phyloP scores from a whole-genome alignment of 1,139 yeast species.

The Debaryomyces udenii region DNA sequence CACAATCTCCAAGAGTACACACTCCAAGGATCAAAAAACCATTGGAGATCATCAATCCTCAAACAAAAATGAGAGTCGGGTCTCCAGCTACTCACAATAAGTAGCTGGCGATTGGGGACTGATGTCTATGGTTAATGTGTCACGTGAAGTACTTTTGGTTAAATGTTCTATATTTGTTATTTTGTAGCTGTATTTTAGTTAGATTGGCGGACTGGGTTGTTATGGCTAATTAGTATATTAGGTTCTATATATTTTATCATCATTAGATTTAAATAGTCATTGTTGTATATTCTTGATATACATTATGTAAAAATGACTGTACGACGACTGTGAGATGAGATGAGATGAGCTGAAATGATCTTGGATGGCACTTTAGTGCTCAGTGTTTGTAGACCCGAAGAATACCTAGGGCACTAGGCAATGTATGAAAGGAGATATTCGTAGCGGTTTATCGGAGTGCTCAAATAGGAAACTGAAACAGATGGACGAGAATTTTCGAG shows the following conservation, averaged over 20 bases:
- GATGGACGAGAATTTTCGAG: neutral
- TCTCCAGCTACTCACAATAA: slow-evolving; percentile 47
- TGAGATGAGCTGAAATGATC: no score
- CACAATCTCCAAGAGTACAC: slow-evolving; percentile 41
- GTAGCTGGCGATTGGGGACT: slow-evolving; percentile 11
- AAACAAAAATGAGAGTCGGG: slow-evolving; percentile 67
- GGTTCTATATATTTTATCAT: slow-evolving; percentile 4
- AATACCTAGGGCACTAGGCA: no score
- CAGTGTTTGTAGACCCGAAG: no score
- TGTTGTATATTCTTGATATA: slow-evolving; percentile 7
- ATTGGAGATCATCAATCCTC: slow-evolving; percentile 78
- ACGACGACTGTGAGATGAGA: no score
- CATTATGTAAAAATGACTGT: no score
- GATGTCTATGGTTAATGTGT: slow-evolving; percentile 4
- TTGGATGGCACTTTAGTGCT: no score
- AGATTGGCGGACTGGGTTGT: slow-evolving; percentile 3
- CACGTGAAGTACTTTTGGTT: slow-evolving; percentile 5
- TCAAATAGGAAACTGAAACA: slow-evolving; percentile 3
- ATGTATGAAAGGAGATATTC: slow-evolving; percentile 3
- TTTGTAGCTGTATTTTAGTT: slow-evolving; percentile 9
- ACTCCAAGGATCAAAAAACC: slow-evolving; percentile 66
- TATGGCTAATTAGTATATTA: neutral
- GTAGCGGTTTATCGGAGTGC: neutral
- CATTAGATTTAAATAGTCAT: slow-evolving; percentile 7
- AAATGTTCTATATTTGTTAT: slow-evolving; percentile 2